Base-by-base conservation (phyloP, 768 basidiomycete species). In the Suillus weaverae region DNA sequence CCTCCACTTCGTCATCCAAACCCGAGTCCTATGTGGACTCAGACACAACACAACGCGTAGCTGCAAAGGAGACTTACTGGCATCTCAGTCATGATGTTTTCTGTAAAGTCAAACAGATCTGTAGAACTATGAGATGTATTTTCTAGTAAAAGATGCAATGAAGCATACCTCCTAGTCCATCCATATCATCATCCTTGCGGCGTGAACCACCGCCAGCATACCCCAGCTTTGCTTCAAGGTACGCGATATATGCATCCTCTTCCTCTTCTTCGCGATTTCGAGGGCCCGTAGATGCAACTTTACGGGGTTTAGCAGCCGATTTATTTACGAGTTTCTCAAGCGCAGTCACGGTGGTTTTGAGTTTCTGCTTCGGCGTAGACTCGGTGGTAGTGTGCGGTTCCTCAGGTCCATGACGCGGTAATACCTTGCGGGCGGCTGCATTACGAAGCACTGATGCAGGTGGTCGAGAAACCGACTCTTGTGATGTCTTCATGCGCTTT, bases 211-310 rank as follows among this genome's bases (percentile, higher is more conserved):
- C 83, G 78, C 41, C 74, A 60, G 69, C 13, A 51, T 88, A 81
- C 4, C 91, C 88, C 20, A 97, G 83, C 74, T 89, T 90, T 0
- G 83, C 80, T 74, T 98, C 96, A 13, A 97, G 78, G 77, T 91
- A 89, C 0, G 87, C 83, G 51, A 98, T 97, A 72, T 96, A 94
- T 0, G 84, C 83, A 70, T 96, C 95, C 69, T 99, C 96, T 39
- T 90, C 84, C 36, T 81, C 76, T 66, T 92, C 85, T 63, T 78
- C 77, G 38, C 73, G 79, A 7, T 76, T 75, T 32, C 75, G 79
- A 32, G 77, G 69, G 2, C 62, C 32, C 3, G 63, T 72, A 0
- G 60, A 56, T 10, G 62, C 56, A 0, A 44, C 46, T 36, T 64
- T 54, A 0, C 62, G 39, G 11, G 60, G 50, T 60, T 61, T 62